phyloP scores from a whole-genome alignment of 208 protist genomes.

The Endotrypanum monterogeii region DNA sequence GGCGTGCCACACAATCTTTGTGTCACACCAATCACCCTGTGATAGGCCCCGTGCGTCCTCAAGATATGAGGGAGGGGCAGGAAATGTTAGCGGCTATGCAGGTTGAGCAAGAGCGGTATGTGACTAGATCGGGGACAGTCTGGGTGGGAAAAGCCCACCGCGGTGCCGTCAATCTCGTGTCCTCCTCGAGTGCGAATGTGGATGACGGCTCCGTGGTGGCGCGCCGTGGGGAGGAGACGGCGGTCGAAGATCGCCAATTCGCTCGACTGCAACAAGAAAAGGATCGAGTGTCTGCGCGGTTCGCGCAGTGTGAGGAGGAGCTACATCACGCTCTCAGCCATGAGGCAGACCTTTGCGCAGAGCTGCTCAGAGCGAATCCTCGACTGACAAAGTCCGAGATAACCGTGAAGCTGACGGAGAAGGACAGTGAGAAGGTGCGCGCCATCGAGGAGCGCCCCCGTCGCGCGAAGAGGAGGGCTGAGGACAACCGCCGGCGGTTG shows the following conservation, averaged over 20 bases:
- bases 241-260: conserved; percentile 26
- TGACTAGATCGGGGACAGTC: conserved; percentile 13
- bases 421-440: conserved; percentile 34
- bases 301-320: conserved; percentile 36
- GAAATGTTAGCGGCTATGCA: conserved; percentile 29
- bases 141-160: not conserved
- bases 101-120: conserved; percentile 24
- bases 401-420: conserved; percentile 39
- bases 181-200: not conserved
- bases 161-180: not conserved
- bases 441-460: conserved; percentile 43
- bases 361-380: conserved; percentile 44
- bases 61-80: conserved; percentile 36
- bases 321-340: conserved; percentile 30
- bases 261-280: conserved; percentile 42
- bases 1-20: conserved; percentile 1
- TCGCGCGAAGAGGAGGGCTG: conserved; percentile 38
- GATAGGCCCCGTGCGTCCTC: conserved; percentile 21
- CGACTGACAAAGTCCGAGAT: conserved; percentile 54
- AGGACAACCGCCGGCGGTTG: conserved; percentile 44
- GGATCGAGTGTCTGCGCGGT: conserved; percentile 32
- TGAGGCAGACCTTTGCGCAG: conserved; percentile 39
- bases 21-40: conserved; percentile 4
- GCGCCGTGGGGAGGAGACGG: conserved; percentile 31
- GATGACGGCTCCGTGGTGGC: conserved; percentile 14